phyloP scores from a whole-genome alignment of 2,329 filamentous ascomycete genomes.

The Curvularia lunata region DNA sequence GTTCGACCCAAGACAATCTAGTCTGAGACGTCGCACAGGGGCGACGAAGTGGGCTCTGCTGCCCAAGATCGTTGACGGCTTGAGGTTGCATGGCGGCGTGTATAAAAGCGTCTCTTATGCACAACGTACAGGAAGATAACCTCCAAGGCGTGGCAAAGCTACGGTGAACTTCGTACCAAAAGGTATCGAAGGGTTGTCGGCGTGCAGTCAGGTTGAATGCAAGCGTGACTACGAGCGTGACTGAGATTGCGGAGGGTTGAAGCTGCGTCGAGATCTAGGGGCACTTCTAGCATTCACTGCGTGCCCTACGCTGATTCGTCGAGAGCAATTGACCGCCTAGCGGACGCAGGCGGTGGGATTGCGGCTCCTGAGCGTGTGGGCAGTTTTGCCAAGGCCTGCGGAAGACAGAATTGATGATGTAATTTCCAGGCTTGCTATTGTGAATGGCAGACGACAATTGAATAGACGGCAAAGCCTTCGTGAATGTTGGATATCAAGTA shows the following conservation, averaged over 20 bases:
- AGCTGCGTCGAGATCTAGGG: conserved; percentile 14
- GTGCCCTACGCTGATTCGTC: conserved; percentile 26
- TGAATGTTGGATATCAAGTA: conserved; percentile 24
- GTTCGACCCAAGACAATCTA: conserved; percentile 4
- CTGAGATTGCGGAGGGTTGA: conserved; percentile 21
- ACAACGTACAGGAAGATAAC: conserved; percentile 6
- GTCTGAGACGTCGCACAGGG: conserved; percentile 9
- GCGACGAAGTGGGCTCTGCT: not conserved
- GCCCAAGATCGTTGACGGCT: not conserved
- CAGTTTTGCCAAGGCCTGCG: conserved; percentile 4
- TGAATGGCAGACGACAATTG: conserved; percentile 1
- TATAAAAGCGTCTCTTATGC: conserved; percentile 13
- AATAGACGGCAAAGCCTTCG: not conserved
- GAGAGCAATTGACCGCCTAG: conserved; percentile 31
- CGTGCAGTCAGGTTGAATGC: conserved; percentile 9
- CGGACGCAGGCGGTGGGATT: conserved; percentile 29
- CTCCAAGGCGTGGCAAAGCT: conserved; percentile 15
- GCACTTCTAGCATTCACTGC: conserved; percentile 28
- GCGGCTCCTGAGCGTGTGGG: conserved; percentile 14
- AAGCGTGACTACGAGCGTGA: conserved; percentile 16
- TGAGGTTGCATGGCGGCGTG: conserved; percentile 10
- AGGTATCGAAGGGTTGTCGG: not conserved
- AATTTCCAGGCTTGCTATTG: conserved; percentile 8
- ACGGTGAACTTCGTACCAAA: conserved; percentile 16
- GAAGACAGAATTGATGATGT: conserved; percentile 12